Evolutionary conservation across 768 basidiomycete genomes (phyloP).

Genomic region (Daedaleopsis nitida): DNA sequence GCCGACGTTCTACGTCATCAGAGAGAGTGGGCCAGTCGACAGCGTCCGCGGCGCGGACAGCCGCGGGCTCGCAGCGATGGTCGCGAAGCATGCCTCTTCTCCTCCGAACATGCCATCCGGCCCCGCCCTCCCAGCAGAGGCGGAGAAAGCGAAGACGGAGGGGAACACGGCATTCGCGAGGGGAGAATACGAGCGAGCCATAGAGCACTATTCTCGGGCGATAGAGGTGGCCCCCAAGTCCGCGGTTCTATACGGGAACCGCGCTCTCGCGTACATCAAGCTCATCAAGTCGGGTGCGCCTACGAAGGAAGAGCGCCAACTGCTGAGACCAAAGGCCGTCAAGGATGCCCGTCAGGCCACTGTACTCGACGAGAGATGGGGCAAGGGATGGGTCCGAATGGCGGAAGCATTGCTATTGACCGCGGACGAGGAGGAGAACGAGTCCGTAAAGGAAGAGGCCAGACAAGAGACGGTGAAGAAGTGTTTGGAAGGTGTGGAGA

Average conservation of each 20-base stretch:
- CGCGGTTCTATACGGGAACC: constrained; percentile 5
- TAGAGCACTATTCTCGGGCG: not conserved
- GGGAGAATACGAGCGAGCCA: not conserved
- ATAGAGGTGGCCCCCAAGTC: not conserved
- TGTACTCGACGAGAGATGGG: not conserved
- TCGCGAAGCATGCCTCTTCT: not conserved
- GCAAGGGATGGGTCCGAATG: constrained; percentile 9
- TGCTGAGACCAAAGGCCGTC: not conserved
- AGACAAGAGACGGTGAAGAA: not conserved
- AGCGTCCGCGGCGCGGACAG: not conserved
- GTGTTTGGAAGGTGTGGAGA: not conserved
- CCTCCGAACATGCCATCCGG: not conserved
- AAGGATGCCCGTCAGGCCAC: not conserved
- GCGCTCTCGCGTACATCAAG: constrained; percentile 8
- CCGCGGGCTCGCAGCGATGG: not conserved
- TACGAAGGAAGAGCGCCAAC: not conserved
- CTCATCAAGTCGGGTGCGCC: not conserved
- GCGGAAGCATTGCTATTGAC: not conserved
- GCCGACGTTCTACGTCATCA: constrained; percentile 3
- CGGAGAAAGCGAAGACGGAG: constrained; percentile 4
- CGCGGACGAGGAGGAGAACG: not conserved
- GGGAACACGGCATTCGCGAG: constrained; percentile 3
- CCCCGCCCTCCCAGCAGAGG: not conserved
- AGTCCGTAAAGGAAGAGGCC: not conserved
- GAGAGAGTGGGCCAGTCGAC: not conserved